Evolutionary conservation across 441 rosid species (phyloP).

Genomic region (Gossypium gossypioides): DNA sequence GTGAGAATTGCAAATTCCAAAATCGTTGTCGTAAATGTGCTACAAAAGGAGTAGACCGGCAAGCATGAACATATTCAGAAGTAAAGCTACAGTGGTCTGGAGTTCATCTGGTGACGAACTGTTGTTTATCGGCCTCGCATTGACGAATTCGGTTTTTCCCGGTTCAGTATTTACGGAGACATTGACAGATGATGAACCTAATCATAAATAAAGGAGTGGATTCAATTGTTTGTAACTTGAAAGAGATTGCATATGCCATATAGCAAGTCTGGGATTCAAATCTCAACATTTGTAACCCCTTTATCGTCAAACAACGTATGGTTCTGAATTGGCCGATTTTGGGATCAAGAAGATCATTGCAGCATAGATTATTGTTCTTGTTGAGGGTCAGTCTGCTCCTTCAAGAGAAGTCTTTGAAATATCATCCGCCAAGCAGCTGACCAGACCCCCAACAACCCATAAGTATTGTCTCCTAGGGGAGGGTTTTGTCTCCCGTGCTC

Average conservation of each 20-base stretch:
- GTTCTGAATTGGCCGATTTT: background rate
- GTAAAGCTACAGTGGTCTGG: slow-evolving; percentile 17
- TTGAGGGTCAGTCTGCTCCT: too few relatives aligned
- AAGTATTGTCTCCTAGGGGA: background rate
- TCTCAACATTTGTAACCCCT: background rate
- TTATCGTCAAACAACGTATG: background rate
- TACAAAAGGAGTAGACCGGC: slow-evolving; percentile 27
- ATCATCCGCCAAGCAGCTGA: too few relatives aligned
- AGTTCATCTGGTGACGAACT: slow-evolving; percentile 24
- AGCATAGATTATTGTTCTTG: background rate
- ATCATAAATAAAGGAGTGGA: background rate
- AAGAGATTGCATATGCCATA: background rate
- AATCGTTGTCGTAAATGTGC: slow-evolving; percentile 29
- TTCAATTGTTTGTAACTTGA: background rate
- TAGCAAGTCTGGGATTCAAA: background rate
- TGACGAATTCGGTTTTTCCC: slow-evolving; percentile 56
- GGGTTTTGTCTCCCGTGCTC: too few relatives aligned
- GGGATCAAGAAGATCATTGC: background rate
- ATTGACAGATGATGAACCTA: slow-evolving; percentile 70
- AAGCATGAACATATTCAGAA: slow-evolving; percentile 20
- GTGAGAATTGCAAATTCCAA: background rate
- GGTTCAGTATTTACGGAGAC: slow-evolving; percentile 53
- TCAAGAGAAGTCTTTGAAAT: too few relatives aligned
- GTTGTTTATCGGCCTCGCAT: slow-evolving; percentile 46
- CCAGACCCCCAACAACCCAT: background rate